A percentile compares a stretch with the other conserved stretches of the same genome.
These are phyloP conservation scores for Detonula confervacea DNA, from an alignment of 352 stramenopile genomes.

Conservation along the genomic window DNA sequence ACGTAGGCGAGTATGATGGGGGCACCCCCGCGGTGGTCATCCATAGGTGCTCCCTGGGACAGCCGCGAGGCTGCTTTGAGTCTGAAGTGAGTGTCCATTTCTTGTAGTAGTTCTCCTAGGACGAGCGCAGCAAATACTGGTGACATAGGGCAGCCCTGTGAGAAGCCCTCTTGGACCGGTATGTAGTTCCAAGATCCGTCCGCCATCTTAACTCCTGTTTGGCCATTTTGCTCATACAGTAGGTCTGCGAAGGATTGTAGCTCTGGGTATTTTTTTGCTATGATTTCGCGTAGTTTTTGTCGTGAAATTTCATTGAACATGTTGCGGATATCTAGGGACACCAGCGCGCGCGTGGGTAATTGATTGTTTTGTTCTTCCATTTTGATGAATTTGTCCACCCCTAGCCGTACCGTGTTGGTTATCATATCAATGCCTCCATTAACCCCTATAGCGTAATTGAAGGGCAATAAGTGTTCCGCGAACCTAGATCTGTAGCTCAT, in stretches of 20 bases:
- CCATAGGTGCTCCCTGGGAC: neutral
- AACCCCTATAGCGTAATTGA: slow-evolving; percentile 26
- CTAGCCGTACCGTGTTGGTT: neutral
- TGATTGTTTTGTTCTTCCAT: too few relatives aligned
- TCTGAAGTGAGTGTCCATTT: slow-evolving; percentile 9
- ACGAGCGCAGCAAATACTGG: slow-evolving; percentile 18
- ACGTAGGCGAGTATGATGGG: neutral
- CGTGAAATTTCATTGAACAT: slow-evolving; percentile 46
- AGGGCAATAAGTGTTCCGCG: neutral
- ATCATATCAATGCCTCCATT: slow-evolving; percentile 16
- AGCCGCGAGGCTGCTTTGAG: neutral
- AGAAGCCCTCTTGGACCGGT: slow-evolving; percentile 22
- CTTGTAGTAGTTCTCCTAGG: slow-evolving; percentile 6
- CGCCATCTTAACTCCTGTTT: neutral
- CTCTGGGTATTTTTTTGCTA: slow-evolving; percentile 8
- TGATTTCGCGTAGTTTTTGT: slow-evolving; percentile 22
- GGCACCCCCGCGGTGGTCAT: neutral
- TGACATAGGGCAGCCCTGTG: slow-evolving; percentile 35
- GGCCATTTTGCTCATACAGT: neutral
- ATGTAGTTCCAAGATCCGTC: slow-evolving; percentile 15
- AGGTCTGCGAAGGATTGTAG: neutral
- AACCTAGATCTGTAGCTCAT: neutral
- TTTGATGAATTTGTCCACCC: slow-evolving; percentile 19
- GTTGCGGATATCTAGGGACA: slow-evolving; percentile 38
- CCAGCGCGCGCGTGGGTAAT: slow-evolving; percentile 5